Evolutionary conservation across 2,329 filamentous ascomycete genomes (phyloP), one percentile per base, ranked within the genome.

Genomic region (Phialophora chinensis): DNA sequence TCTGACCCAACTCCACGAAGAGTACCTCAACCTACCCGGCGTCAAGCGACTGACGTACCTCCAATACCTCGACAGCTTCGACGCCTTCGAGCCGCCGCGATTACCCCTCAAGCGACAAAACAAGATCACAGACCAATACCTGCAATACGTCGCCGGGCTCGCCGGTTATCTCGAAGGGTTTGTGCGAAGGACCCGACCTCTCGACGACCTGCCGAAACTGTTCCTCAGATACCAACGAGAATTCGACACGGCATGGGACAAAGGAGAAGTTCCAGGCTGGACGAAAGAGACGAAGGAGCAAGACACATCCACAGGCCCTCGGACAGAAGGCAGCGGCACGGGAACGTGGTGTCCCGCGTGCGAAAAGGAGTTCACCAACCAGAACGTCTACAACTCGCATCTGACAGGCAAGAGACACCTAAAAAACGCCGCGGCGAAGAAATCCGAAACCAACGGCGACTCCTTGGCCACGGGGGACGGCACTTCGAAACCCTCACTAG

Each of bases 321-420:
- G 79, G 60, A 85, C 84, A 7, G 82, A 87, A 75, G 83, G 85
- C 75, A 74, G 83, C 74, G 85, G 84, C 0, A 89, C 92, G 60
- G 91, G 90, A 0, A 85, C 93, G 17, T 98, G 91, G 91, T 99
- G 95, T 74, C 85, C 90, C 5, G 93, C 93, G 69, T 99, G 95
- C 77, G 90, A 95, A 75, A 97, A 93, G 79, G 92, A 94, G 66
- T 99, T 98, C 81, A 93, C 91, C 74, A 98, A 97, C 74, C 88
- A 95, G 71, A 97, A 97, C 69, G 92, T 97, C 56, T 97, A 96
- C 83, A 93, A 93, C 73, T 89, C 87, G 44, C 95, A 99, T 77
- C 80, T 99, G 68, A 90, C 83, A 0, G 94, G 94, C 50, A 94
- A 96, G 80, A 99, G 98, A 77, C 95, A 99, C 77, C 87, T 94